Base-by-base conservation (phyloP, 2,329 filamentous ascomycete genomes). In the Fusarium tricinctum region DNA sequence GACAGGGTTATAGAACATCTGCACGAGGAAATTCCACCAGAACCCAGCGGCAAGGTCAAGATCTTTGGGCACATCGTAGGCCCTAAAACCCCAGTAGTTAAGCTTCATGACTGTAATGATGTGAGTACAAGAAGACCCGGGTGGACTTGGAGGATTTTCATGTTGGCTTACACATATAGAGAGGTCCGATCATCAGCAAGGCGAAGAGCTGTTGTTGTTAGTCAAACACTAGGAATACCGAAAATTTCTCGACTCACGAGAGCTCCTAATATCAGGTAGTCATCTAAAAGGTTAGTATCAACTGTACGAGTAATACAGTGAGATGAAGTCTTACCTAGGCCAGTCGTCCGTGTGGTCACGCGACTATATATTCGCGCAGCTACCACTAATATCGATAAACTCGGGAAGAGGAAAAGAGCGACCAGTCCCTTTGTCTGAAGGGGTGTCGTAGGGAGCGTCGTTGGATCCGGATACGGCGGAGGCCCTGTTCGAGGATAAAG, bases 1-100 rank as follows among this genome's bases (percentile, higher is more conserved):
- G 23, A 83, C 79, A 1, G 82, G 82, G 42, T 82, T 83, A 72
- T 84, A 83, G 3, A 81, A 72, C 40, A 82, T 71, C 23, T 83
- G 78, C 30, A 79, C 78, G 13, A 79, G 67, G 38, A 79, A 83
- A 70, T 79, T 79, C 75, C 75, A 80, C 69, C 75, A 71, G 35
- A 72, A 68, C 2, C 70, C 74, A 6, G 72, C 51, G 1, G 33
- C 54, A 12, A 72, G 55, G 10, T 73, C 46, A 12, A 66, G 62
- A 6, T 73, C 68, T 15, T 72, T 58, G 1, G 71, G 74, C 6
- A 75, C 60, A 13, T 74, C 53, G 10, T 55, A 62, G 3, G 57
- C 60, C 20, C 66, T 61, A 63, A 75, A 77, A 14, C 78, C 77
- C 39, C 73, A 74, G 43, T 79, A 80, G 52, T 75, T 75, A 22